Evolutionary conservation across 768 basidiomycete species (phyloP), one percentile per base, ranked within the genome.

Genomic region (Rhodotorula taiwanensis): DNA sequence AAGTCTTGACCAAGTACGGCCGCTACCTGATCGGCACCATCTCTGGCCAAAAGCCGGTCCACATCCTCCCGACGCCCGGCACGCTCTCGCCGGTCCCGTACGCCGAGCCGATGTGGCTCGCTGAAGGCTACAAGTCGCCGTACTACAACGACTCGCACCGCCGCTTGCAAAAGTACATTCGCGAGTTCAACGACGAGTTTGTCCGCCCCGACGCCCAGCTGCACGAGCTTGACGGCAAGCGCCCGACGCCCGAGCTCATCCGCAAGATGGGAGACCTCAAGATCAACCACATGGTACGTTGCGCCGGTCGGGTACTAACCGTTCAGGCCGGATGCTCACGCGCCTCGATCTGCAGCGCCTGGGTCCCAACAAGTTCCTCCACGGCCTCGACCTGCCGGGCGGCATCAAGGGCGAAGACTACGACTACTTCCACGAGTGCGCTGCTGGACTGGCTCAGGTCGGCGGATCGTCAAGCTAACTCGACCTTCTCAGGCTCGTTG

Each of bases 141-240:
- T 90, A 89, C 77, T 95, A 79, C 77, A 83, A 79, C 30, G 86
- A 89, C 73, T 84, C 83, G 55, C 87, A 89, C 75, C 79, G 80
- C 47, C 75, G 75, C 34, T 81, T 88, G 74, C 84, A 86, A 73
- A 81, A 78, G 70, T 84, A 77, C 0, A 79, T 87, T 69, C 80
- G 82, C 49, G 77, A 82, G 75, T 82, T 92, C 25, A 65, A 87
- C 74, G 82, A 88, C 71, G 84, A 84, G 60, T 79, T 85, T 30
- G 77, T 94, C 61, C 76, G 79, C 39, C 82, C 86, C 8, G 91
- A 94, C 72, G 87, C 91, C 0, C 76, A 80, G 79, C 79, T 80
- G 10, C 83, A 86, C 66, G 93, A 95, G 77, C 86, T 85, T 69
- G 87, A 87, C 70, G 90, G 91, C n/a, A 93, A 94, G 78, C 81